Conservation (phyloP, 805 yeast genomes). For the Saturnispora silvae region DNA sequence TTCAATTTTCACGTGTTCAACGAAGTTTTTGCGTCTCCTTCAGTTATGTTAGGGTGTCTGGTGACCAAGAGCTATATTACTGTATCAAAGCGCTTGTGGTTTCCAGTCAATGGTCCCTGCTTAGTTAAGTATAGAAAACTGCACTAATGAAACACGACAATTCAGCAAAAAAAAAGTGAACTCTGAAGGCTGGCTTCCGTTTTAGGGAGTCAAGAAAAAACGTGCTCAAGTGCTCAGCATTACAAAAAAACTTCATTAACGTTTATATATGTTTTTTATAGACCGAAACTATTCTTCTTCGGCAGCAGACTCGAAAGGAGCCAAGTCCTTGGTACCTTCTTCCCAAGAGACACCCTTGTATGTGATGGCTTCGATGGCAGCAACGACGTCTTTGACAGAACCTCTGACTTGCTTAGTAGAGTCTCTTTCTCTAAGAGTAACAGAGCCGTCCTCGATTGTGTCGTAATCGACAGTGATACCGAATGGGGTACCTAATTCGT, state of each 20-base stretch:
- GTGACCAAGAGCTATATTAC: too few species aligned
- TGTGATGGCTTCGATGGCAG: slow-evolving; percentile 67
- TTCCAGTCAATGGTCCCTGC: too few species aligned
- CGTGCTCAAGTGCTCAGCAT: not conserved
- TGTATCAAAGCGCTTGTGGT: too few species aligned
- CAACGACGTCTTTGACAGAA: slow-evolving; percentile 53
- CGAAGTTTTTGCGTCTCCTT: too few species aligned
- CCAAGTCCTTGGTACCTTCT: slow-evolving; percentile 67
- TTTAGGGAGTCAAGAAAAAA: not conserved
- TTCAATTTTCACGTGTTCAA: too few species aligned
- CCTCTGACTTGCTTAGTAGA: slow-evolving; percentile 96
- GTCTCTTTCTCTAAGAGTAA: slow-evolving; percentile 95
- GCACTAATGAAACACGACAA: slow-evolving; percentile 1
- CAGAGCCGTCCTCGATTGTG: slow-evolving; percentile 74
- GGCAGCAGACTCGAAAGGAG: slow-evolving; percentile 62
- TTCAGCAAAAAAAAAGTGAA: not conserved
- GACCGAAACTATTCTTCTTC: slow-evolving; percentile 25
- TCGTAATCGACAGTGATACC: slow-evolving; percentile 97
- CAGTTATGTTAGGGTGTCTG: too few species aligned
- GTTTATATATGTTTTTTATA: not conserved
- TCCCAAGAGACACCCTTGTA: slow-evolving; percentile 72
- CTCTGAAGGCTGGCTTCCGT: too few species aligned
- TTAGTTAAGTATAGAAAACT: too few species aligned
- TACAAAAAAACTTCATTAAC: not conserved
- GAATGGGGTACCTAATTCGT: slow-evolving; percentile 97